phyloP scores from a whole-genome alignment of 2,329 filamentous ascomycete species.

The Fusarium sp. region DNA sequence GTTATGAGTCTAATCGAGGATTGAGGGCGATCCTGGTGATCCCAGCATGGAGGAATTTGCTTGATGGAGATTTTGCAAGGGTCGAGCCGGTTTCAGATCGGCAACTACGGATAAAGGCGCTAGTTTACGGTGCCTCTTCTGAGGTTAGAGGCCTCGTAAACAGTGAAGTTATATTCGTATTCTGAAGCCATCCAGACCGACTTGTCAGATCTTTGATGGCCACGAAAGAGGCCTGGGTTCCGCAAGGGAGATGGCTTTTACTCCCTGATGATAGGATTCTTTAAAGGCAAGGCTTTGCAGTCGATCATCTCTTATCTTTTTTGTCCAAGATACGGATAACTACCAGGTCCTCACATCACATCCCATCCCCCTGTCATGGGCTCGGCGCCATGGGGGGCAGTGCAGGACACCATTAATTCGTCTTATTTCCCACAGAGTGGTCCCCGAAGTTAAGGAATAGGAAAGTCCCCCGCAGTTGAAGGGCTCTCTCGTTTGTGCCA shows the following conservation, averaged over 20 bases:
- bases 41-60: neutral
- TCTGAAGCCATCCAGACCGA: neutral
- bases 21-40: slow-evolving; percentile 2
- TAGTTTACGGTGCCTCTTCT: slow-evolving; percentile 1
- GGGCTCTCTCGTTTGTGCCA: neutral
- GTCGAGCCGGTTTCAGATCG: slow-evolving; percentile 28
- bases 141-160: neutral
- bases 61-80: slow-evolving; percentile 23
- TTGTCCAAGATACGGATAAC: neutral
- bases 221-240: neutral
- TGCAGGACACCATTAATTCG: slow-evolving; percentile 20
- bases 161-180: neutral
- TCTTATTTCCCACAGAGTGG: slow-evolving; percentile 21
- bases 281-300: neutral
- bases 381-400: slow-evolving; percentile 31
- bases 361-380: slow-evolving; percentile 22
- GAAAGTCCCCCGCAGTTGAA: slow-evolving; percentile 15
- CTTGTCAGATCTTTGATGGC: neutral
- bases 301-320: neutral
- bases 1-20: neutral
- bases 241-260: neutral
- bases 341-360: neutral
- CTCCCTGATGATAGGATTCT: neutral
- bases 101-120: neutral
- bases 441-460: slow-evolving; percentile 1